phyloP scores from a whole-genome alignment of 2,329 filamentous ascomycete genomes.

The Penicillium digitatum region DNA sequence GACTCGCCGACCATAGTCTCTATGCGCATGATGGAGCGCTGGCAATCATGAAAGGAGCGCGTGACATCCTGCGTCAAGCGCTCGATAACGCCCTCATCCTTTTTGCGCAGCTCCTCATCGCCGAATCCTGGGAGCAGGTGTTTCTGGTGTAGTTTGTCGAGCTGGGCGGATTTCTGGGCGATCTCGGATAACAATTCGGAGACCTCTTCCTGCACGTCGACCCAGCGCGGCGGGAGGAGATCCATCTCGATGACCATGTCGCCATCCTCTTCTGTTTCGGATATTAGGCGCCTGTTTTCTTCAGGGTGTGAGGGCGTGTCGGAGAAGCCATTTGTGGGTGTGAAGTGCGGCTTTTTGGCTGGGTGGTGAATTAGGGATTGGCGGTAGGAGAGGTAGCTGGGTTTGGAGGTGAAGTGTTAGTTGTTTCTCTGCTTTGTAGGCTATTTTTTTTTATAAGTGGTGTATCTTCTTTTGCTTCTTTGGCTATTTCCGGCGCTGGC shows the following conservation, averaged over 20 bases:
- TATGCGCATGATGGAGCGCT: constrained; percentile 80
- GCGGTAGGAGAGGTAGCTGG: constrained; percentile 95
- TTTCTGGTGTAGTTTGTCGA: constrained; percentile 94
- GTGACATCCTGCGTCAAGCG: constrained; percentile 86
- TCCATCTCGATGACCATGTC: constrained; percentile 99
- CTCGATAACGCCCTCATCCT: constrained; percentile 88
- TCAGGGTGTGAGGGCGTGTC: constrained; percentile 59
- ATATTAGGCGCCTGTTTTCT: constrained; percentile 79
- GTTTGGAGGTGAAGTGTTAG: constrained; percentile 14
- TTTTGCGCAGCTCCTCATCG: constrained; percentile 82
- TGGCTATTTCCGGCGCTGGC: background rate
- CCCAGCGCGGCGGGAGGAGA: constrained; percentile 88
- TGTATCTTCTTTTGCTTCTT: background rate
- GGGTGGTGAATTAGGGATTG: constrained; percentile 97
- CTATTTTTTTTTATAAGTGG: background rate
- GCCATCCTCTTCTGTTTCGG: constrained; percentile 71
- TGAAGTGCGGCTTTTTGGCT: constrained; percentile 72
- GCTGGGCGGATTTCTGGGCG: constrained; percentile 72
- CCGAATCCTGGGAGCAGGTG: constrained; percentile 96
- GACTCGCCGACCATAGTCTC: constrained; percentile 82
- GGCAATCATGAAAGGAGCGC: constrained; percentile 80
- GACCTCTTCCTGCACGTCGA: constrained; percentile 91
- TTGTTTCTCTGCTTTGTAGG: background rate
- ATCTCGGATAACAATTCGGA: constrained; percentile 76
- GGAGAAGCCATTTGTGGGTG: constrained; percentile 57